phyloP scores from a whole-genome alignment of 257 asterid species.

The Fraxinus cuspidata region DNA sequence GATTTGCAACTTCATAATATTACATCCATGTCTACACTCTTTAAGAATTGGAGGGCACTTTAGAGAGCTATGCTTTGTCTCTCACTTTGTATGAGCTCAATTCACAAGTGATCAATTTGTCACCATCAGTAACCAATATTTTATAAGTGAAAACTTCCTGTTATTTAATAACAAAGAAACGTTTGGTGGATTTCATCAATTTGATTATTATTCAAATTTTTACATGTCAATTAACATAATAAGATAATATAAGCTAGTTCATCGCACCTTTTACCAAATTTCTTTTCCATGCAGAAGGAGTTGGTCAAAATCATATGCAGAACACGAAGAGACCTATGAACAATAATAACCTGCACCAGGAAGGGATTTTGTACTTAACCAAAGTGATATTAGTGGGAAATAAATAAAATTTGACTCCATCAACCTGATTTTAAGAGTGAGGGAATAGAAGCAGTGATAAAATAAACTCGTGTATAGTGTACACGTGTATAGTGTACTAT shows the following conservation, averaged over 20 bases:
- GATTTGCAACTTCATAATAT: background rate
- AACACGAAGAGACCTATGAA: constrained; percentile 67
- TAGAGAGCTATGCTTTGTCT: background rate
- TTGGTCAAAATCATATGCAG: constrained; percentile 55
- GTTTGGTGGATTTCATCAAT: background rate
- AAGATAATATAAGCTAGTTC: constrained; percentile 20
- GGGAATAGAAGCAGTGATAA: background rate
- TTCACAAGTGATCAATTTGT: background rate
- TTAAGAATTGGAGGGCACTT: background rate
- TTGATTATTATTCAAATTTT: background rate
- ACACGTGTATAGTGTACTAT: background rate
- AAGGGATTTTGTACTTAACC: constrained; percentile 25
- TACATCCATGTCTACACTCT: background rate
- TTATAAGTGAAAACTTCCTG: background rate
- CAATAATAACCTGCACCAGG: constrained; percentile 62
- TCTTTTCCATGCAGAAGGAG: constrained; percentile 47
- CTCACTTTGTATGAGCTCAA: background rate
- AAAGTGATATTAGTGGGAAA: constrained; percentile 13
- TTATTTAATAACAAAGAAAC: background rate
- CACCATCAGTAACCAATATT: background rate
- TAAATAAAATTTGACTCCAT: background rate
- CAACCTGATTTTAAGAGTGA: background rate
- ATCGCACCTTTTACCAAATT: constrained; percentile 52
- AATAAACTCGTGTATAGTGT: background rate
- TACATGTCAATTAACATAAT: background rate